A percentile compares a stretch with the other conserved stretches of the same genome.
phyloP scores from a whole-genome alignment of 129 eudicot genomes.

The Tagetes patula region DNA sequence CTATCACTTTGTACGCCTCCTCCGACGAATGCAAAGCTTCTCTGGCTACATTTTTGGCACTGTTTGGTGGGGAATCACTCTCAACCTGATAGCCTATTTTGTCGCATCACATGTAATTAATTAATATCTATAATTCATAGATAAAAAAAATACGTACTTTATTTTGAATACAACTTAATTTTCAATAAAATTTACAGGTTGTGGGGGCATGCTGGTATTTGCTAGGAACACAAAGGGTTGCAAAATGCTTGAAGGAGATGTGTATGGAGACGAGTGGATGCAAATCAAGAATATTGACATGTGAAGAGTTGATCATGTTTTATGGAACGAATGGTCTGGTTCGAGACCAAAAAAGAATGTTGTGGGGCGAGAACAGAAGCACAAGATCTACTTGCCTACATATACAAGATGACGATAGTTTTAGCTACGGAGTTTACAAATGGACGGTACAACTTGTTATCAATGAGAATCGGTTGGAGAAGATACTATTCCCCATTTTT shows the following conservation, averaged over 20 bases:
- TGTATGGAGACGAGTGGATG: constrained; percentile 51
- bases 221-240: constrained; percentile 85
- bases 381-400: constrained; percentile 68
- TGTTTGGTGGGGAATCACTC: constrained; percentile 99
- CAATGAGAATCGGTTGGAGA: constrained; percentile 83
- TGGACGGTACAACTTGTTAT: constrained; percentile 91
- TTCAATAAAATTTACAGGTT: constrained; percentile 24
- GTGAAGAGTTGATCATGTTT: constrained; percentile 34
- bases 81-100: constrained; percentile 86
- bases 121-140: too few species aligned
- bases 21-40: constrained; percentile 92
- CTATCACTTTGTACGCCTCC: constrained; percentile 77
- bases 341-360: not conserved
- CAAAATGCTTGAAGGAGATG: constrained; percentile 66
- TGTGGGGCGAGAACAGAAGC: constrained; percentile 61
- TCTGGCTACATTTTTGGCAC: constrained; percentile 93
- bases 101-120: constrained; percentile 85
- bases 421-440: constrained; percentile 76
- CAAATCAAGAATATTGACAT: constrained; percentile 45
- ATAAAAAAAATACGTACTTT: too few species aligned
- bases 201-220: constrained; percentile 98
- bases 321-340: constrained; percentile 9
- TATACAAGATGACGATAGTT: constrained; percentile 37
- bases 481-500: constrained; percentile 84
- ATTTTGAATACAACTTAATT: not conserved